Evolutionary conservation across 495 filamentous ascomycete genomes (phyloP), one percentile per base, ranked within the genome.

Genomic region (Penicillium herquei): DNA sequence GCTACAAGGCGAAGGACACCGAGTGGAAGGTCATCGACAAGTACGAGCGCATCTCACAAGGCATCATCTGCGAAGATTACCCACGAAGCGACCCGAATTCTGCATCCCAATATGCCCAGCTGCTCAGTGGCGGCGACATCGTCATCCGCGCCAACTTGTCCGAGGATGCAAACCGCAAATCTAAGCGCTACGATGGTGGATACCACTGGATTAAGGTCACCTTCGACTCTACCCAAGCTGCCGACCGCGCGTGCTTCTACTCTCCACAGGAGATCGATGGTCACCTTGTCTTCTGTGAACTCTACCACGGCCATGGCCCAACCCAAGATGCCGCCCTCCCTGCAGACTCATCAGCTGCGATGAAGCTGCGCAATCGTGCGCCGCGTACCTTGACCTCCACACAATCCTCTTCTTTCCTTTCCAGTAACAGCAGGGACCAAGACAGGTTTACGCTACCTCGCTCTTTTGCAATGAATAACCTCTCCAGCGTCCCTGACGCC

Each of bases 151-250:
- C 78, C 41, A 76, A 81, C 6, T 67, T 95, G 14, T 86, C 89
- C 13, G 67, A 78, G 26, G 81, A 83, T 34, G 90, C 93, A 59
- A 84, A 89, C 57, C 78, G 76, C 51, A 88, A 90, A 66, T 87
- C 90, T 54, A 89, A 88, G 70, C 80, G 76, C 45, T 88, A 87
- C 57, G 84, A 85, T 17, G 86, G 90, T 51, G 92, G 92, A 13
- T 81, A 85, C 55, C 84, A 92, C 72, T 96, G 92, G 92, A 89
- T 96, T 61, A 96, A 96, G 64, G 80, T 96, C 49, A 96, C 92
- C 1, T 96, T 93, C 59, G 90, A 95, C 70, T 91, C 88, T 6
- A 78, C 83, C 33, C 81, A 87, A 54, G 86, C 91, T 4, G 92
- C 91, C 16, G 88, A 92, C 46, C 78, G 83, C 35, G 92, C 91